These are phyloP conservation scores for Aspergillus fructus DNA, from an alignment of 2,329 filamentous ascomycete species.

Conservation along the genomic window DNA sequence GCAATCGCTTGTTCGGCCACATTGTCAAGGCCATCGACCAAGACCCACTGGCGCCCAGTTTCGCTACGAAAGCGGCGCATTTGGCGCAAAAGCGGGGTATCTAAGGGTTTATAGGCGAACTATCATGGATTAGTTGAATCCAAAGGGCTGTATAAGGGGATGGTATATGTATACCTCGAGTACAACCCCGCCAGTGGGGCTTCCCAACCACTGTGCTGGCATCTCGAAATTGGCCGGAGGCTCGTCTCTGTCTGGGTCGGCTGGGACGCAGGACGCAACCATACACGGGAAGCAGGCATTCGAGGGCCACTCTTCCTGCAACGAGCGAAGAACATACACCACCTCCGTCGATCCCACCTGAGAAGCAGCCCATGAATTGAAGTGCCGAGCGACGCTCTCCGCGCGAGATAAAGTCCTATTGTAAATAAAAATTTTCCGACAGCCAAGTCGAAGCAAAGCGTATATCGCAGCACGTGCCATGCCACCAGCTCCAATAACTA, in stretches of 20 bases:
- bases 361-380: slow-evolving; percentile 54
- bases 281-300: slow-evolving; percentile 67
- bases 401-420: slow-evolving; percentile 71
- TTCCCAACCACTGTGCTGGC: slow-evolving; percentile 68
- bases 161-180: slow-evolving; percentile 56
- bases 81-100: slow-evolving; percentile 69
- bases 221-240: slow-evolving; percentile 70
- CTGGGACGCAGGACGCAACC: slow-evolving; percentile 74
- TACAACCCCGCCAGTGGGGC: slow-evolving; percentile 72
- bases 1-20: slow-evolving; percentile 77
- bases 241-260: slow-evolving; percentile 62
- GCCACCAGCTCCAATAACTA: slow-evolving; percentile 63
- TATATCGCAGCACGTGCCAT: slow-evolving; percentile 80
- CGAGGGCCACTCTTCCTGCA: slow-evolving; percentile 64
- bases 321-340: slow-evolving; percentile 56
- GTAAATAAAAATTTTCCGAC: slow-evolving; percentile 71
- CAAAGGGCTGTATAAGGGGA: slow-evolving; percentile 5
- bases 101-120: slow-evolving; percentile 68
- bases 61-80: slow-evolving; percentile 59
- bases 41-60: slow-evolving; percentile 61
- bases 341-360: slow-evolving; percentile 38
- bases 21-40: slow-evolving; percentile 73
- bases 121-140: slow-evolving; percentile 10
- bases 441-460: slow-evolving; percentile 73
- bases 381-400: slow-evolving; percentile 66